phyloP scores from a whole-genome alignment of 2,329 filamentous ascomycete species.

The Blumeriella jaapii region DNA sequence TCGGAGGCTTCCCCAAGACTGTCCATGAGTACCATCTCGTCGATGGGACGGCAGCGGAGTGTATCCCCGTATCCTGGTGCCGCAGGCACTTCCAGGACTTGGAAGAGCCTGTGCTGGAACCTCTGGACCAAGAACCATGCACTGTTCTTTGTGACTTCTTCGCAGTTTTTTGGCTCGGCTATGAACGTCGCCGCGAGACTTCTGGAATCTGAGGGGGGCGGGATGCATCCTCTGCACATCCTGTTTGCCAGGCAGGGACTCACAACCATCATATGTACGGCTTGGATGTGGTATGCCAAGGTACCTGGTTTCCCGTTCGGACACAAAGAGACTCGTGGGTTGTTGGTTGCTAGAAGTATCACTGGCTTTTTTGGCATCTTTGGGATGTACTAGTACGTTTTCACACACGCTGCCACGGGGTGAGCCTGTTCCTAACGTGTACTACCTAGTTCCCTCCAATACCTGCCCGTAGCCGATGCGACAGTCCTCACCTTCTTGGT shows the following conservation, averaged over 20 bases:
- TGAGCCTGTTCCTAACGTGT: conserved; percentile 1
- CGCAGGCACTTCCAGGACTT: conserved; percentile 8
- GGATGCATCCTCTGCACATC: conserved; percentile 75
- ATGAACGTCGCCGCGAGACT: conserved; percentile 79
- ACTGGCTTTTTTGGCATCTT: conserved; percentile 70
- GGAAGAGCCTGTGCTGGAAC: conserved; percentile 10
- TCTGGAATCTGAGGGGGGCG: conserved; percentile 58
- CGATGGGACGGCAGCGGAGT: conserved; percentile 18
- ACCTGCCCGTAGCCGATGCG: conserved; percentile 75
- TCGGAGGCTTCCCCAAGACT: conserved; percentile 29
- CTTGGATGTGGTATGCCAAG: conserved; percentile 63
- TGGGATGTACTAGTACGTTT: conserved; percentile 35
- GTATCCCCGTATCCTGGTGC: conserved; percentile 12
- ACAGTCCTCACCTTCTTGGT: conserved; percentile 83
- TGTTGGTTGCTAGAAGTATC: conserved; percentile 58
- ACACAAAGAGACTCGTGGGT: conserved; percentile 47
- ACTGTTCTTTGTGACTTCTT: conserved; percentile 57
- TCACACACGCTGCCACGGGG: not conserved
- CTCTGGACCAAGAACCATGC: conserved; percentile 60
- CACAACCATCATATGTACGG: conserved; percentile 52
- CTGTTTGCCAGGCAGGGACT: conserved; percentile 70
- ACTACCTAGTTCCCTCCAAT: conserved; percentile 59
- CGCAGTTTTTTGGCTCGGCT: conserved; percentile 70
- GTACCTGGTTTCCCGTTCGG: conserved; percentile 64
- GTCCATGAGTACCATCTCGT: conserved; percentile 34